Percentiles rank a stretch among this genome's conserved stretches.
Evolutionary conservation across 495 filamentous ascomycete genomes (phyloP).

Genomic region (Tuber magnatum): DNA sequence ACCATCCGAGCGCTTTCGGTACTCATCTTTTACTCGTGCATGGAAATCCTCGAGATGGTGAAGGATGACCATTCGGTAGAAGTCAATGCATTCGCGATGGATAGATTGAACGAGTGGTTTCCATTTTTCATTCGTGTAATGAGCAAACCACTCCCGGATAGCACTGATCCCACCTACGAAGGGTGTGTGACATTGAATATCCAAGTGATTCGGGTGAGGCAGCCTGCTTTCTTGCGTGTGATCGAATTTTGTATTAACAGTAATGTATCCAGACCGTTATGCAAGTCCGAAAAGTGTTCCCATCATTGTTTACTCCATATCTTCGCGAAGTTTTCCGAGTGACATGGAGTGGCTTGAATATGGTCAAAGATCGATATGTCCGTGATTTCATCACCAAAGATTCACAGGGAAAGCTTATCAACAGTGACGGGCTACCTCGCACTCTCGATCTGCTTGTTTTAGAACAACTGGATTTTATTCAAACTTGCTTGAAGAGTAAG

Average conservation of each 20-base stretch:
- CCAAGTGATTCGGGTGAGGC: slow-evolving; percentile 68
- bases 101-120: slow-evolving; percentile 71
- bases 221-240: slow-evolving; percentile 4
- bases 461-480: slow-evolving; percentile 89
- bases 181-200: slow-evolving; percentile 72
- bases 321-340: slow-evolving; percentile 71
- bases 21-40: slow-evolving; percentile 78
- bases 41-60: slow-evolving; percentile 92
- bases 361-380: slow-evolving; percentile 62
- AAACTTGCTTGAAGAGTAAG: slow-evolving; percentile 57
- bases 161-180: slow-evolving; percentile 40
- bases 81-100: slow-evolving; percentile 81
- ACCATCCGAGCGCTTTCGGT: slow-evolving; percentile 74
- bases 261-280: slow-evolving; percentile 59
- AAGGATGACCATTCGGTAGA: slow-evolving; percentile 79
- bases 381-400: slow-evolving; percentile 77
- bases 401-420: slow-evolving; percentile 77
- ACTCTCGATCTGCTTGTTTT: slow-evolving; percentile 88
- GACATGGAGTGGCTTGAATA: slow-evolving; percentile 76
- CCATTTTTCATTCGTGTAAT: slow-evolving; percentile 63
- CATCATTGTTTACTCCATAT: slow-evolving; percentile 68
- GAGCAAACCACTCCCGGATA: slow-evolving; percentile 58
- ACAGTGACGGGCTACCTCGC: slow-evolving; percentile 85
- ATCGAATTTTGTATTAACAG: slow-evolving; percentile 14
- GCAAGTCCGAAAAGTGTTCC: slow-evolving; percentile 79